Evolutionary conservation across 306 rosid species (phyloP).

Genomic region (Sesbania bispinosa): DNA sequence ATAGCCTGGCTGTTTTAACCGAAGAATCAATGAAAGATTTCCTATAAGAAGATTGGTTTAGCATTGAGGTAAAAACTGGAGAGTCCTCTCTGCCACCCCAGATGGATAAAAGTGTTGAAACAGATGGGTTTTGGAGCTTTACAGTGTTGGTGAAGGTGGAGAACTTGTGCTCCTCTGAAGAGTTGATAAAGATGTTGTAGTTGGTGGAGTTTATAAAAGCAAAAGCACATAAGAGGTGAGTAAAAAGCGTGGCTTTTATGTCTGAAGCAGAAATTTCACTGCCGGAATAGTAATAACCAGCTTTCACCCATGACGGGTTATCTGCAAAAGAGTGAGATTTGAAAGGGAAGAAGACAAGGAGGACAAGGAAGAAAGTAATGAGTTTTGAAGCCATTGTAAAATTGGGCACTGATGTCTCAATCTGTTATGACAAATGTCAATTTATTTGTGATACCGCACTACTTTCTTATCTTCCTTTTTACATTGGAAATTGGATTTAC

Average conservation of each 20-base stretch:
- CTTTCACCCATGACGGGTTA: conserved; percentile 24
- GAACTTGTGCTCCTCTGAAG: conserved; percentile 26
- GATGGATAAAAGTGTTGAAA: conserved; percentile 43
- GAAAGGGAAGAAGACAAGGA: conserved; percentile 12
- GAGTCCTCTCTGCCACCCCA: neutral
- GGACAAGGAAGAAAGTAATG: neutral
- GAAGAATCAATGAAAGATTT: conserved; percentile 51
- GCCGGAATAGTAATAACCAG: conserved; percentile 34
- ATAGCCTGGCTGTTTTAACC: conserved; percentile 24
- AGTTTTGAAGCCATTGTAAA: conserved; percentile 33
- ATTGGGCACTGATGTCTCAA: neutral
- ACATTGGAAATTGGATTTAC: neutral
- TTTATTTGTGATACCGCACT: neutral
- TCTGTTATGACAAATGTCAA: neutral
- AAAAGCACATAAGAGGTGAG: conserved; percentile 40
- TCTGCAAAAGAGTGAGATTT: neutral
- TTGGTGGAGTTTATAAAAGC: conserved; percentile 27
- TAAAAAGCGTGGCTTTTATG: conserved; percentile 36
- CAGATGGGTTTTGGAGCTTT: conserved; percentile 40
- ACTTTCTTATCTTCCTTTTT: neutral
- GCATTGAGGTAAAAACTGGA: conserved; percentile 23
- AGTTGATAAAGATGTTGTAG: conserved; percentile 28
- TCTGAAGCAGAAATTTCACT: conserved; percentile 23
- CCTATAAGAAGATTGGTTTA: conserved; percentile 27
- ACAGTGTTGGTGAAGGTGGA: conserved; percentile 34